Evolutionary conservation across 805 yeast genomes (phyloP).

Genomic region (Ogataea methylovora): DNA sequence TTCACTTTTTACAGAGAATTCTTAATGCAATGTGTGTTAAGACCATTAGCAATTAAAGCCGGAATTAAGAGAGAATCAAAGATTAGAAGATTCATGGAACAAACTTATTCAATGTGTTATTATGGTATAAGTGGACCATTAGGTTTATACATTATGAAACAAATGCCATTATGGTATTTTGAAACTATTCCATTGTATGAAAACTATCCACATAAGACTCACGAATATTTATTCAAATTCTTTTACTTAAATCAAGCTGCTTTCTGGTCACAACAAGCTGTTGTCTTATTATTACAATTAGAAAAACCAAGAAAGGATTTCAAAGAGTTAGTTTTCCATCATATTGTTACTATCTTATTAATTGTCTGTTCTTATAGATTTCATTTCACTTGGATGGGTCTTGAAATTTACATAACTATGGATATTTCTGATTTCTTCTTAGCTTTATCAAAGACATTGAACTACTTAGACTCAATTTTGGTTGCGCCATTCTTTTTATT

Average conservation of each 20-base stretch:
- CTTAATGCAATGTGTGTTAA: conserved; percentile 71
- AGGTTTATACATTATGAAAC: conserved; percentile 84
- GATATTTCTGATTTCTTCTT: conserved; percentile 89
- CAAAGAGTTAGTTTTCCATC: conserved; percentile 87
- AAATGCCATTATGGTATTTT: conserved; percentile 83
- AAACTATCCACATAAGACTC: conserved; percentile 76
- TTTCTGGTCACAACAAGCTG: conserved; percentile 95
- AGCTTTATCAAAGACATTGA: conserved; percentile 77
- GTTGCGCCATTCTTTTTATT: conserved; percentile 60
- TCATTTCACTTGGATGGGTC: conserved; percentile 95
- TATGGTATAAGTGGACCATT: conserved; percentile 76
- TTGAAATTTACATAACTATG: conserved; percentile 89
- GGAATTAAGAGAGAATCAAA: conserved; percentile 52
- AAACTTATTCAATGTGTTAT: conserved; percentile 76
- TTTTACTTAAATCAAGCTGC: conserved; percentile 92
- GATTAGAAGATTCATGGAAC: conserved; percentile 83
- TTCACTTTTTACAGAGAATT: conserved; percentile 92
- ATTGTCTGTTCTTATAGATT: conserved; percentile 85
- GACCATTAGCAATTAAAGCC: conserved; percentile 54
- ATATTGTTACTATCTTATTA: conserved; percentile 80
- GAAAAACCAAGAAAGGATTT: conserved; percentile 96
- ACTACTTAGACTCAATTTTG: conserved; percentile 65
- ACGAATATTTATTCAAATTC: conserved; percentile 61
- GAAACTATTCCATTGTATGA: conserved; percentile 75
- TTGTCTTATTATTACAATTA: conserved; percentile 70